phyloP scores from a whole-genome alignment of 345 rosid genomes.

The Cardiospermum halicacabum region DNA sequence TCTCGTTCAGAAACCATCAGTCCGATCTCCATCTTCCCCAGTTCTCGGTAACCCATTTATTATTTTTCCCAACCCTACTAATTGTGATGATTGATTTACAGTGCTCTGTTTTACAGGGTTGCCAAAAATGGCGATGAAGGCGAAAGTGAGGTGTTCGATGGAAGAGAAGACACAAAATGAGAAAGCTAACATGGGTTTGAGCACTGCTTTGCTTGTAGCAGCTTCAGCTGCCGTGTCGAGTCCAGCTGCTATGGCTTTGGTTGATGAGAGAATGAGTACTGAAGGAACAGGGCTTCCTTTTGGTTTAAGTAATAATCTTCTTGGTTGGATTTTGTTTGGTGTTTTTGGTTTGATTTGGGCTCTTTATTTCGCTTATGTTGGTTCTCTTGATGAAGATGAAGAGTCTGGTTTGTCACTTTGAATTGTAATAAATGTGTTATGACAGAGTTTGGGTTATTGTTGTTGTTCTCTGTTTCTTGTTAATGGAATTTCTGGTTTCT shows the following conservation, averaged over 20 bases:
- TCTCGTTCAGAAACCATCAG: conserved; percentile 37
- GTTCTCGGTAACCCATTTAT: conserved; percentile 75
- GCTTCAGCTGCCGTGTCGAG: conserved; percentile 49
- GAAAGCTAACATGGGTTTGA: conserved; percentile 31
- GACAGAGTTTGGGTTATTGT: too few relatives aligned
- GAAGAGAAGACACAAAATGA: conserved; percentile 33
- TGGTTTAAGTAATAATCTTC: conserved; percentile 92
- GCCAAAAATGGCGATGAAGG: conserved; percentile 49
- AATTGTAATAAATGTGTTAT: too few relatives aligned
- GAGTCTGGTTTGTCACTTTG: conserved; percentile 90
- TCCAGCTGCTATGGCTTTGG: conserved; percentile 80
- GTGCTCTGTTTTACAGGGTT: conserved; percentile 41
- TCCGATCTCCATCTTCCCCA: conserved; percentile 38
- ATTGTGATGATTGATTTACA: too few relatives aligned
- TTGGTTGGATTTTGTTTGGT: conserved; percentile 84
- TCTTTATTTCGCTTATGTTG: conserved; percentile 62
- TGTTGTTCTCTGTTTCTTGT: too few relatives aligned
- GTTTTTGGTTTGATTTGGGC: conserved; percentile 86
- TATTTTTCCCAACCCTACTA: neutral
- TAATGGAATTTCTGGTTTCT: too few relatives aligned
- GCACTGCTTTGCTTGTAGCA: conserved; percentile 45
- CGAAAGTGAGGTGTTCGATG: conserved; percentile 56
- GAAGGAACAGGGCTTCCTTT: conserved; percentile 96
- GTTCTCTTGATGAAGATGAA: conserved; percentile 74
- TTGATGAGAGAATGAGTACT: conserved; percentile 81